Base-by-base conservation (phyloP, 495 filamentous ascomycete species). In the Neurospora sp. region DNA sequence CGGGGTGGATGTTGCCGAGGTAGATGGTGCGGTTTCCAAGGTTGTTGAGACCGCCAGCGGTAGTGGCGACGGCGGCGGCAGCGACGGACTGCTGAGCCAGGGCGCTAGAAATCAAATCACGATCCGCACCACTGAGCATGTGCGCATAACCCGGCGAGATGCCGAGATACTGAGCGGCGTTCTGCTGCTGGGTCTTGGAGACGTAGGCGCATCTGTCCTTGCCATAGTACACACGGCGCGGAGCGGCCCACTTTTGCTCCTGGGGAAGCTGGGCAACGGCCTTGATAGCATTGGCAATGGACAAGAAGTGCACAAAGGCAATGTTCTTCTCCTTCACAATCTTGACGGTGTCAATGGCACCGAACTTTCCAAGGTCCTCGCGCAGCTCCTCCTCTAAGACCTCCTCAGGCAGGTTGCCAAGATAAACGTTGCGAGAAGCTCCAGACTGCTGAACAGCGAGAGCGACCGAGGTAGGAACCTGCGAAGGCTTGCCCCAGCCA, bases 101-200 rank as follows among this genome's bases (percentile, higher is more conserved):
- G 3, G 96, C 94, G 78, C 92, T 97, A 31, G 94, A 96, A 78
- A 99, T 97, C 73, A 98, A 86, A 74, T 99, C 96, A 16, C 94
- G 92, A 80, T 99, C 96, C 44, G 96, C 94, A 37, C 92, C 93
- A 79, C 97, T 98, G 72, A 98, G 87, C 77, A 98, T 93, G 79
- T 97, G 94, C 3, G 96, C 94, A 81, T 97, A 97, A 38, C 95
- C 95, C n/a, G 96, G 96, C 12, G 96, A 93, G 77, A 99, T 99
- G 69, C 96, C 96, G 11, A 99, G 88, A 80, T 98, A 99, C 83
- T 99, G 96, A 38, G 96, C 96, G 18, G 96, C 96, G 78, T 99
- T 99, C 85, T 99, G 96, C 83, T 99, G 96, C 83, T 99, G 96
- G 1, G 96, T 99, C 88, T 99, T 99, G 59, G 96, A 99, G 44